Percentiles rank a stretch among this genome's conserved stretches.
phyloP scores from a whole-genome alignment of 2,329 filamentous ascomycete species.

The Phyllachora maydis region DNA sequence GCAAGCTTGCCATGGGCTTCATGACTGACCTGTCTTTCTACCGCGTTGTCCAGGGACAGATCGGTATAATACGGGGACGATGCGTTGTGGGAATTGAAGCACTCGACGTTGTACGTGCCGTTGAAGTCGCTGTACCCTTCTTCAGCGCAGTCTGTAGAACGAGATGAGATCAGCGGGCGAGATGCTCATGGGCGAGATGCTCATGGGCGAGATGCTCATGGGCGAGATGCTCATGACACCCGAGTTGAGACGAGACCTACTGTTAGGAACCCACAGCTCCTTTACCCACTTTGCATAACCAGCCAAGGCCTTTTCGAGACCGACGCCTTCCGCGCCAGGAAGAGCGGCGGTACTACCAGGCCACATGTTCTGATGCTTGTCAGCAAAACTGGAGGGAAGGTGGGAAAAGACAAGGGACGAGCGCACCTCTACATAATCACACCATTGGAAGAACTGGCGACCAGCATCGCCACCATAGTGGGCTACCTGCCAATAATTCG shows the following conservation, averaged over 20 bases:
- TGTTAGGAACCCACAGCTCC: slow-evolving; percentile 18
- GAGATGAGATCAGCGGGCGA: too few species aligned
- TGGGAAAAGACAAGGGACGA: neutral
- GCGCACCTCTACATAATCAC: slow-evolving; percentile 20
- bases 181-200: too few species aligned
- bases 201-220: neutral
- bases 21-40: too few species aligned
- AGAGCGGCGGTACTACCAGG: slow-evolving; percentile 19
- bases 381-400: neutral
- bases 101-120: slow-evolving; percentile 20
- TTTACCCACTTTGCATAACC: slow-evolving; percentile 28
- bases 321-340: slow-evolving; percentile 26
- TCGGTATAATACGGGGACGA: slow-evolving; percentile 18
- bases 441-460: slow-evolving; percentile 27
- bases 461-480: slow-evolving; percentile 23
- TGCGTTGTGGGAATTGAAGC: slow-evolving; percentile 22
- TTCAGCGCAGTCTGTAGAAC: too few species aligned
- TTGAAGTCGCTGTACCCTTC: slow-evolving; percentile 20
- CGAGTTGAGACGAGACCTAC: slow-evolving; percentile 6
- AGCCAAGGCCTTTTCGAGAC: slow-evolving; percentile 24
- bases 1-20: too few species aligned
- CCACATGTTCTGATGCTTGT: slow-evolving; percentile 13
- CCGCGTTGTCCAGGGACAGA: slow-evolving; percentile 14
- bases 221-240: neutral
- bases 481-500: slow-evolving; percentile 35